These are phyloP conservation scores for Fusarium scirpi DNA, from an alignment of 2,329 filamentous ascomycete genomes.

Conservation along the genomic window DNA sequence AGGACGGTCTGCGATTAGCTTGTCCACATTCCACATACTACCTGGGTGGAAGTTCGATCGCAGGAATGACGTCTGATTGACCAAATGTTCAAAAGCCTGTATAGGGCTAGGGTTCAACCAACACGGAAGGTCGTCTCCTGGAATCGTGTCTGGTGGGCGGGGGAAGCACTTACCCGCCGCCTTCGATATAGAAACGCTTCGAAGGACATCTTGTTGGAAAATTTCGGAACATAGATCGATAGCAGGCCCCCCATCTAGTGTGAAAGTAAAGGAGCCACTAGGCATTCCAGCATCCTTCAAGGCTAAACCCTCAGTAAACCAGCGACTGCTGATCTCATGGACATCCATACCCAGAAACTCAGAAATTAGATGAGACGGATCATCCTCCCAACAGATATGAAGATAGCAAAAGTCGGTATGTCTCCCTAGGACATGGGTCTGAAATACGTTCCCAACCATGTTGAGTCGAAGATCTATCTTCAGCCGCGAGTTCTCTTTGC, in stretches of 20 bases:
- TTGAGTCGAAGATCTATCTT: neutral
- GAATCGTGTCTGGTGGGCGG: rapidly evolving
- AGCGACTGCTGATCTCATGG: neutral
- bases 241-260: neutral
- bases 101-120: neutral
- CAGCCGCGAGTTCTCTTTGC: constrained; percentile 1
- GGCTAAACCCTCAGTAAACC: rapidly evolving
- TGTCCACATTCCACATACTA: neutral
- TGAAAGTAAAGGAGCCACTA: neutral
- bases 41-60: neutral
- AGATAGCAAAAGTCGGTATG: too few species aligned
- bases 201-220: neutral
- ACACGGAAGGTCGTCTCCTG: too few species aligned
- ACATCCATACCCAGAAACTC: too few species aligned
- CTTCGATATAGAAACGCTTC: neutral
- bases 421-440: rapidly evolving
- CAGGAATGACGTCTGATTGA: neutral
- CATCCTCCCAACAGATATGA: too few species aligned
- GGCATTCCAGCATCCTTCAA: constrained; percentile 2
- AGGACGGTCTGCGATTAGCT: neutral
- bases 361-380: too few species aligned
- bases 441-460: neutral
- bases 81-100: neutral
- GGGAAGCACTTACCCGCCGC: neutral
- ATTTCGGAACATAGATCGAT: neutral